Conservation (phyloP, 208 protist genomes). For the Acanthamoeba royreba region DNA sequence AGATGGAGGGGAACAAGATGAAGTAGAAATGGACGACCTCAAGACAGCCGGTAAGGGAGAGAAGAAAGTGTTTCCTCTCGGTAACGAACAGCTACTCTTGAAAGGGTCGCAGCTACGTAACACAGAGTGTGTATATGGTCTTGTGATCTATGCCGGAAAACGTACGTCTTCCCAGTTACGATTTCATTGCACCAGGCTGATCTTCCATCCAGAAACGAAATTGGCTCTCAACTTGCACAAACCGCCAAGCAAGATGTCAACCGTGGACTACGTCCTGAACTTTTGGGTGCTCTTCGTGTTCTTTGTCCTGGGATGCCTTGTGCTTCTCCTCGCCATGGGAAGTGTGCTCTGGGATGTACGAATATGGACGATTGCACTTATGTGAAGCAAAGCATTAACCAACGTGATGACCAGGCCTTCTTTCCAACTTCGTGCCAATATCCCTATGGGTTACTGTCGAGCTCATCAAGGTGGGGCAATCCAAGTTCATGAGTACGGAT, state of each 20-base stretch:
- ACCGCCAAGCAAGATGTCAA: not conserved
- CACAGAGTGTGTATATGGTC: conserved; percentile 82
- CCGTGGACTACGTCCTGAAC: not conserved
- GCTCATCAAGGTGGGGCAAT: conserved; percentile 46
- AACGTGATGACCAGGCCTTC: no score
- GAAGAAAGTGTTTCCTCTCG: not conserved
- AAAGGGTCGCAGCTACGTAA: conserved; percentile 79
- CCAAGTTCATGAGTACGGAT: conserved; percentile 55
- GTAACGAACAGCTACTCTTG: not conserved
- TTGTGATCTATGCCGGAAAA: conserved; percentile 91
- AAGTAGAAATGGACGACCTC: not conserved
- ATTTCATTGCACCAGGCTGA: not conserved
- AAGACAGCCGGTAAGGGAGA: not conserved
- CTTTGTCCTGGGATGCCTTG: not conserved
- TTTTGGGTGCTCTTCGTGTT: not conserved
- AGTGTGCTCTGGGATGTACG: not conserved
- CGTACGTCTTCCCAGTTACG: not conserved
- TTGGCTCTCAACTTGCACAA: conserved; percentile 13
- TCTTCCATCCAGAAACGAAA: not conserved
- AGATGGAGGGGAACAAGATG: not conserved
- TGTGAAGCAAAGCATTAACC: no score
- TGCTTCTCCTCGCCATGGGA: not conserved
- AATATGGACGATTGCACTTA: not conserved
- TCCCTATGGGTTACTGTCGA: conserved; percentile 35
- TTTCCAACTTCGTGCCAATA: conserved; percentile 31